Conservation (phyloP, 805 yeast genomes). For the Wickerhamomyces sydowiorum region DNA sequence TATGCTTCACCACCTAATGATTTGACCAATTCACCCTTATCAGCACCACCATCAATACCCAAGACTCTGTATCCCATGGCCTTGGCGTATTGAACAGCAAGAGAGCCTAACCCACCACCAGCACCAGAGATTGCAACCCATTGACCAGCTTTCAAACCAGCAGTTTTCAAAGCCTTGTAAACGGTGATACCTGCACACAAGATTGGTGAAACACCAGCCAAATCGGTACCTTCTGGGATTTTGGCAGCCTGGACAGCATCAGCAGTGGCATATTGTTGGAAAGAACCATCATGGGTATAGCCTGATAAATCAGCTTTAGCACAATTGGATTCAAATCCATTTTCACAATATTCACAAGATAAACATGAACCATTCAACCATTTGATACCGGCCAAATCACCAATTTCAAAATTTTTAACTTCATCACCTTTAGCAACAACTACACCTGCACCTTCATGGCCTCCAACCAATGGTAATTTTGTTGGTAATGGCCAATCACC, state of each 20-base stretch:
- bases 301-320: constrained; percentile 61
- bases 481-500: constrained; percentile 62
- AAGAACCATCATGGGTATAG: constrained; percentile 62
- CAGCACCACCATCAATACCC: constrained; percentile 71
- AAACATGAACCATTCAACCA: constrained; percentile 63
- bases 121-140: constrained; percentile 73
- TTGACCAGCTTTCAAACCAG: constrained; percentile 51
- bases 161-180: constrained; percentile 57
- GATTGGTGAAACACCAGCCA: constrained; percentile 48
- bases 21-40: constrained; percentile 45
- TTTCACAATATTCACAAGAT: constrained; percentile 54
- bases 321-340: constrained; percentile 56
- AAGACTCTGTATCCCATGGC: constrained; percentile 68
- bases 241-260: constrained; percentile 55
- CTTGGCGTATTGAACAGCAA: constrained; percentile 65
- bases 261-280: constrained; percentile 58
- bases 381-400: constrained; percentile 58
- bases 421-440: constrained; percentile 54
- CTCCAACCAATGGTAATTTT: constrained; percentile 56
- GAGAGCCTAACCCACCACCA: constrained; percentile 71
- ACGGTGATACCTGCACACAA: constrained; percentile 64
- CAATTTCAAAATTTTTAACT: constrained; percentile 51
- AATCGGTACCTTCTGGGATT: constrained; percentile 46
- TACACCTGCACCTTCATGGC: constrained; percentile 66
- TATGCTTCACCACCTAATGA: constrained; percentile 55